Evolutionary conservation across 768 basidiomycete species (phyloP), one percentile per base, ranked within the genome.

Genomic region (Coprinellus aureogranulatus): DNA sequence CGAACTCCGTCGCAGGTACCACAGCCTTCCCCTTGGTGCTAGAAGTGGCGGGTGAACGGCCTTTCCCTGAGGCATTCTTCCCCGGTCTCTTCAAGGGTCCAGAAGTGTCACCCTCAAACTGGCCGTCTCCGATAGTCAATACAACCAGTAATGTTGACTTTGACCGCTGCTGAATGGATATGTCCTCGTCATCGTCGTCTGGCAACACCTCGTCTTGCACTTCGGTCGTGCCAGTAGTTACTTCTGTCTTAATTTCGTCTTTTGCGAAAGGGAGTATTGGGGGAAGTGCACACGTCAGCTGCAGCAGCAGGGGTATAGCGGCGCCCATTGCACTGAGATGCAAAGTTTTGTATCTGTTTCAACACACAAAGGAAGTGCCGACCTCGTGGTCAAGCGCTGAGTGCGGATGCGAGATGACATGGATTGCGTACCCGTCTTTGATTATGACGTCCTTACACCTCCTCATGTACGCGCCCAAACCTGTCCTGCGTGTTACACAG

Each of bases 241-340:
- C 74, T 55, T 87, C 80, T 23, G 79, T 80, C 41, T 78, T 77
- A 4, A 91, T 82, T 55, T 91, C 88, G 48, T 84, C 81, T 37
- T 72, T 68, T 0, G 82, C 62, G 64, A 83, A 90, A 0, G 91
- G 90, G 11, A 95, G 77, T 48, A 88, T 84, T 2, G 81, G 76
- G 0, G 91, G 89, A 27, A 94, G 76, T 22, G 90, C 86, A 4
- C 86, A 80, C 12, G 81, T 73, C 14, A 96, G 77, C 47, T 84
- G 84, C 27, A 89, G 72, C 23, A 92, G 82, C 64, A 86, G 87
- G 2, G 93, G 92, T 57, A 95, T 94, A 1, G 94, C 92, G 4
- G 93, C 93, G 25, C 92, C 93, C 85, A 94, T 88, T 5, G 90
- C 93, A 58, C 81, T 84, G 44, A 95, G 70, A 68, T 86, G 83